Base-by-base conservation (phyloP, 805 yeast species). In the Diddensiella santjacobensis region DNA sequence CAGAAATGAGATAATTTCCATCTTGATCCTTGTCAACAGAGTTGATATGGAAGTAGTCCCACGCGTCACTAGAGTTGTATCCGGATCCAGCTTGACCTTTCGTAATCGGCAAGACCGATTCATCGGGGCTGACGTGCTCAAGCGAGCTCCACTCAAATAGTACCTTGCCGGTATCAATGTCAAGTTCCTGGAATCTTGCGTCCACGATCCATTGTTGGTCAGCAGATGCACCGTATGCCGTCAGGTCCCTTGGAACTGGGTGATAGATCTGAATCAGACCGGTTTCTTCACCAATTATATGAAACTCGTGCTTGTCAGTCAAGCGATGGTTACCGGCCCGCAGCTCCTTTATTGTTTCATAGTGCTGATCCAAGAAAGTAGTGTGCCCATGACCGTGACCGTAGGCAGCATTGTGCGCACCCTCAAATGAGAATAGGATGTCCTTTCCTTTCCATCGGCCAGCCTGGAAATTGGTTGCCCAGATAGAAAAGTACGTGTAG, bases 361-460 rank as follows among this genome's bases (percentile, higher is more conserved):
- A 49, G 24, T 33, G 40, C 35, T 49, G 30, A 39, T 49, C 40
- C 19, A 49, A 18, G 43, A 49, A 24, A 22, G 52, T 45, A 10
- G 31, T 22, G 26, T 45, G 49, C 19, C 52, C 52, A 23, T 45
- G 52, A 3, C 52, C 52, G 42, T 48, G 51, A n/a, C 51, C 51
- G 19, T 45, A 45, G 4, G 47, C 40, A 20, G 52, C 40, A 29
- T 45, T 45, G 19, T 45, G 49, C 18, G 46, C 41, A 10, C 52
- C 52, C 17, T 40, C 45, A 26, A 49, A 49, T 15, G 36, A 22
- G 22, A 41, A 30, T 11, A 45, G 47, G 15, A 45, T 36, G 22
- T 49, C 38, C 31, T 49, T 19, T 2, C 49, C 52, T 11, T 45
- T 45, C 23, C 31, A 47, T 36, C 42, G 23, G 8, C 31, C 42